Conservation (phyloP, 371 early-diverging fungal genomes). For the Batkoa obscura region DNA sequence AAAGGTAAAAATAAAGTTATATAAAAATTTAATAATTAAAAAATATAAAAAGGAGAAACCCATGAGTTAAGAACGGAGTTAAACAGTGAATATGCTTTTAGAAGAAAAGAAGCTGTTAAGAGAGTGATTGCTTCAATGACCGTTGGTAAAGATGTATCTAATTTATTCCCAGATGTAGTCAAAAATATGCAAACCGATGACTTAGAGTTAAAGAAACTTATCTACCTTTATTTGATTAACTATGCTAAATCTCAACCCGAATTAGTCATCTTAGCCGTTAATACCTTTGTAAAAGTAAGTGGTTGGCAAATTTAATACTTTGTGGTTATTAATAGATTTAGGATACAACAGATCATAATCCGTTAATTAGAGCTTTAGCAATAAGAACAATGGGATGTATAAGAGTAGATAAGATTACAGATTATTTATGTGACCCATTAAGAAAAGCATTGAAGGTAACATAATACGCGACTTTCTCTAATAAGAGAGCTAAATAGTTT, state of each 20-base stretch:
- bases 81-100: conserved; percentile 85
- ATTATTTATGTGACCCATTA: conserved; percentile 73
- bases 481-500: conserved; percentile 16
- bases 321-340: too few relatives aligned
- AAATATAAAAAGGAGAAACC: conserved; percentile 58
- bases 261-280: conserved; percentile 89
- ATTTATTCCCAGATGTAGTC: conserved; percentile 88
- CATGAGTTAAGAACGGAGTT: conserved; percentile 88
- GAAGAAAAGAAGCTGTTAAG: conserved; percentile 91
- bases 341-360: conserved; percentile 90
- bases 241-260: conserved; percentile 95
- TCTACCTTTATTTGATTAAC: conserved; percentile 73
- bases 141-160: conserved; percentile 94
- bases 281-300: conserved; percentile 92
- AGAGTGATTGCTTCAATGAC: conserved; percentile 97
- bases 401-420: conserved; percentile 84
- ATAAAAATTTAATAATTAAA: neutral
- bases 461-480: too few relatives aligned
- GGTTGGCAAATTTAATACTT: too few relatives aligned
- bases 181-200: conserved; percentile 99
- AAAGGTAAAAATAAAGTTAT: conserved; percentile 29
- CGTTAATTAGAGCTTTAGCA: conserved; percentile 88
- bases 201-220: conserved; percentile 90
- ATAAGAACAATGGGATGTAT: conserved; percentile 90
- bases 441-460: conserved; percentile 48